Conservation (phyloP, 495 filamentous ascomycete species). For the Corynascus novoguineensis region DNA sequence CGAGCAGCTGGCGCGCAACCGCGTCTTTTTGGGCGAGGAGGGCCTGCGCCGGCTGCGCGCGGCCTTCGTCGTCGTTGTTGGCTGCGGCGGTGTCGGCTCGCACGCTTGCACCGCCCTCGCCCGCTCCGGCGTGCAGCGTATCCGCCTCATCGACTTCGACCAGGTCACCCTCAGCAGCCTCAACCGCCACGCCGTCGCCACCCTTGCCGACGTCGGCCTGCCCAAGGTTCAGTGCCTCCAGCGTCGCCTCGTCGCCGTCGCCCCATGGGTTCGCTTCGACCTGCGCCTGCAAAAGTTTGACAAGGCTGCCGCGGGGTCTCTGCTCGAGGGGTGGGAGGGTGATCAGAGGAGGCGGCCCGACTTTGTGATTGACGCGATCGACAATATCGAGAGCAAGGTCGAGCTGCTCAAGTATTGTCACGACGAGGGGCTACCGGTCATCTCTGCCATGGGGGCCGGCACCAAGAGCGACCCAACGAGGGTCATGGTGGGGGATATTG, state of each 20-base stretch:
- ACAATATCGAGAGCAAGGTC: constrained; percentile 97
- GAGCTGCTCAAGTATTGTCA: constrained; percentile 84
- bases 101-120: constrained; percentile 82
- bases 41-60: constrained; percentile 73
- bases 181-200: constrained; percentile 92
- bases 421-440: constrained; percentile 65
- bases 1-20: constrained; percentile 92
- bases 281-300: constrained; percentile 79
- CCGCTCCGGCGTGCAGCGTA: constrained; percentile 77
- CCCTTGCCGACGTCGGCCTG: constrained; percentile 88
- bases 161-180: constrained; percentile 91
- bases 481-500: constrained; percentile 91
- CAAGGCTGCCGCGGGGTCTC: constrained; percentile 38
- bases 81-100: constrained; percentile 90
- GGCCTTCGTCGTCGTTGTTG: constrained; percentile 82
- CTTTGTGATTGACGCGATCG: constrained; percentile 93
- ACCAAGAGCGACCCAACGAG: constrained; percentile 95
- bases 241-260: constrained; percentile 71
- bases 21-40: constrained; percentile 79
- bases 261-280: constrained; percentile 90
- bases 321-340: constrained; percentile 58
- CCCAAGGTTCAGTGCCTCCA: constrained; percentile 84
- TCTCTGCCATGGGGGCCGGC: constrained; percentile 94
- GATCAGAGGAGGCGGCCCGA: constrained; percentile 63
- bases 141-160: constrained; percentile 95